These are phyloP conservation scores for Barbatosphaeria neglecta DNA, from an alignment of 495 filamentous ascomycete genomes.

Conservation along the genomic window DNA sequence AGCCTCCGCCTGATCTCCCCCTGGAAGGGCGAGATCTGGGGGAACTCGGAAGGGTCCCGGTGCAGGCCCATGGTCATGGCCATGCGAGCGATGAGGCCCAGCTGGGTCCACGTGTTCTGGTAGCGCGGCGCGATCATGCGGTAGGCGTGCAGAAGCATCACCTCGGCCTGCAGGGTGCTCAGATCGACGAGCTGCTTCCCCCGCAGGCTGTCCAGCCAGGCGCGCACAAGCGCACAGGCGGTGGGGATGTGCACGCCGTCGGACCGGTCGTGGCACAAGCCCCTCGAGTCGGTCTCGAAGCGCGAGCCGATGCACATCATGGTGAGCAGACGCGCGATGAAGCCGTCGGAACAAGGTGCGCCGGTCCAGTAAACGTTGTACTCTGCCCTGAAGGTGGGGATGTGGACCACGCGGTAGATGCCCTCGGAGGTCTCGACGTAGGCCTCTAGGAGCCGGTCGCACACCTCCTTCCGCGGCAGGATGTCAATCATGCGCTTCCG, in stretches of 20 bases:
- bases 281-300: slow-evolving; percentile 16
- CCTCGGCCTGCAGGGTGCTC: slow-evolving; percentile 22
- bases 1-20: slow-evolving; percentile 22
- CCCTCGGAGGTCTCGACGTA: slow-evolving; percentile 35
- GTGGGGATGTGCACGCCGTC: slow-evolving; percentile 27
- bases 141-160: slow-evolving; percentile 23
- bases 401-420: slow-evolving; percentile 38
- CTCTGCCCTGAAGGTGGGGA: slow-evolving; percentile 31
- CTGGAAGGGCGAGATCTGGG: slow-evolving; percentile 18
- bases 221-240: slow-evolving; percentile 23
- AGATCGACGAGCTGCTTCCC: slow-evolving; percentile 26
- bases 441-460: slow-evolving; percentile 23
- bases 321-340: slow-evolving; percentile 30
- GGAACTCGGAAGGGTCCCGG: slow-evolving; percentile 27
- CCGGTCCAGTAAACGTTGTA: slow-evolving; percentile 33
- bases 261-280: slow-evolving; percentile 13
- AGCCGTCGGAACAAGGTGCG: slow-evolving; percentile 16
- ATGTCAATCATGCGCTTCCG: slow-evolving; percentile 29
- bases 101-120: slow-evolving; percentile 24
- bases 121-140: slow-evolving; percentile 21
- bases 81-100: slow-evolving; percentile 27
- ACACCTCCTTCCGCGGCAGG: slow-evolving; percentile 18
- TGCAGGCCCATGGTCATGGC: slow-evolving; percentile 32
- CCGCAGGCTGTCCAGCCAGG: slow-evolving; percentile 23
- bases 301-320: slow-evolving; percentile 22